phyloP scores from a whole-genome alignment of 139 green algal genomes.

The Coelastrella sp. region DNA sequence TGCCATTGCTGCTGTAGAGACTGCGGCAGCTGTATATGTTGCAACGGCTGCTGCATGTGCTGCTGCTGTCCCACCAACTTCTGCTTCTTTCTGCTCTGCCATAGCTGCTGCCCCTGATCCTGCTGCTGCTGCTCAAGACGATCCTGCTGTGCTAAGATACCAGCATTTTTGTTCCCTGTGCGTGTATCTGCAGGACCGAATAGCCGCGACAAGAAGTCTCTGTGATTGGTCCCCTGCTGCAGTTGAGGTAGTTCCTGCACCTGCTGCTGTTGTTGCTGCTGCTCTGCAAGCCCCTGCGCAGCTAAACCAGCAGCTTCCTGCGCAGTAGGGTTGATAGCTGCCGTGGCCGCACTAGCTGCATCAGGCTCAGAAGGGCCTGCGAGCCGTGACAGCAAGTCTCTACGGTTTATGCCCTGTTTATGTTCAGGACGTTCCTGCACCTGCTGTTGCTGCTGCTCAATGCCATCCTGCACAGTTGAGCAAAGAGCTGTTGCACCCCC shows the following conservation, averaged over 20 bases:
- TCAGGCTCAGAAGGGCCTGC: too few relatives aligned
- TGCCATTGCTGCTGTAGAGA: neutral
- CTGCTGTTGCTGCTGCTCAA: too few relatives aligned
- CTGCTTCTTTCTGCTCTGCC: neutral
- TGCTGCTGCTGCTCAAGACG: neutral
- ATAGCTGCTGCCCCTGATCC: neutral
- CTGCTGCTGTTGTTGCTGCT: neutral
- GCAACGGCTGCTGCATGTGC: conserved; percentile 3
- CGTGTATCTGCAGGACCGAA: neutral
- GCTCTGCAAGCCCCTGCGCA: neutral
- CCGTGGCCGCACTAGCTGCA: too few relatives aligned
- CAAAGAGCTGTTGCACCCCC: too few relatives aligned
- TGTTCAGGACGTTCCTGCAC: too few relatives aligned
- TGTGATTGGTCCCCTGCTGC: neutral
- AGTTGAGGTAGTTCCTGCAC: neutral
- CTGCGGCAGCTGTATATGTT: neutral
- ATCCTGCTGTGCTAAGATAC: too few relatives aligned
- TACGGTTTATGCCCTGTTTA: too few relatives aligned
- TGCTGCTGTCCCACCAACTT: neutral
- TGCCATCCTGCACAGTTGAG: too few relatives aligned
- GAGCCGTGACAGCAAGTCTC: too few relatives aligned
- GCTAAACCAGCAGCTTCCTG: too few relatives aligned
- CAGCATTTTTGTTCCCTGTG: too few relatives aligned
- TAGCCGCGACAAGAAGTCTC: neutral
- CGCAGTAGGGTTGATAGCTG: too few relatives aligned